Evolutionary conservation across 164 flowering plant genomes (phyloP).

Genomic region (Paratinospora sagittata): DNA sequence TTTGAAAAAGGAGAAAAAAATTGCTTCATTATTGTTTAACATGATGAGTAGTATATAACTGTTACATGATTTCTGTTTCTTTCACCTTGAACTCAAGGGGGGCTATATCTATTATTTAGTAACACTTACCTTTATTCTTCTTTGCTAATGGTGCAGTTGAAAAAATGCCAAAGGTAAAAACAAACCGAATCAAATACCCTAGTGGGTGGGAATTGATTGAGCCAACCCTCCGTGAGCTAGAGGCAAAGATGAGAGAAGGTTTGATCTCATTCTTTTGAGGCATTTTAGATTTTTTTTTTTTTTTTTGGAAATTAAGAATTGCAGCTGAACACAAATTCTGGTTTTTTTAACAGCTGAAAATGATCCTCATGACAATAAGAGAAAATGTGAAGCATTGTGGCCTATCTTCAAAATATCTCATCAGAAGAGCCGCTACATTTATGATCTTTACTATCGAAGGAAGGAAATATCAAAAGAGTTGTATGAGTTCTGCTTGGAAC

Average conservation of each 20-base stretch:
- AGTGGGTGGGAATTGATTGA: constrained; percentile 89
- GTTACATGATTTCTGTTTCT: background rate
- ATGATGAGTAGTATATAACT: no score
- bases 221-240: constrained; percentile 73
- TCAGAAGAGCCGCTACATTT: constrained; percentile 82
- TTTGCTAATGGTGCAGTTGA: constrained; percentile 14
- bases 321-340: constrained; percentile 4
- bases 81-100: background rate
- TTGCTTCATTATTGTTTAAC: no score
- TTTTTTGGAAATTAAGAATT: background rate
- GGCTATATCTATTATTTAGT: background rate
- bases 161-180: constrained; percentile 76
- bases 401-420: constrained; percentile 79
- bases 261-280: background rate
- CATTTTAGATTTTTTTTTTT: background rate
- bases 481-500: constrained; percentile 81
- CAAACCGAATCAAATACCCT: constrained; percentile 64
- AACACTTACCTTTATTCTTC: background rate
- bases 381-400: constrained; percentile 82
- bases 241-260: constrained; percentile 94
- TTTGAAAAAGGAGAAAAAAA: background rate
- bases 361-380: constrained; percentile 81
- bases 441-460: constrained; percentile 67
- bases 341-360: constrained; percentile 50
- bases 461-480: constrained; percentile 75